Conservation (phyloP, 2,329 filamentous ascomycete species). For the Tolypocladium tropicale region DNA sequence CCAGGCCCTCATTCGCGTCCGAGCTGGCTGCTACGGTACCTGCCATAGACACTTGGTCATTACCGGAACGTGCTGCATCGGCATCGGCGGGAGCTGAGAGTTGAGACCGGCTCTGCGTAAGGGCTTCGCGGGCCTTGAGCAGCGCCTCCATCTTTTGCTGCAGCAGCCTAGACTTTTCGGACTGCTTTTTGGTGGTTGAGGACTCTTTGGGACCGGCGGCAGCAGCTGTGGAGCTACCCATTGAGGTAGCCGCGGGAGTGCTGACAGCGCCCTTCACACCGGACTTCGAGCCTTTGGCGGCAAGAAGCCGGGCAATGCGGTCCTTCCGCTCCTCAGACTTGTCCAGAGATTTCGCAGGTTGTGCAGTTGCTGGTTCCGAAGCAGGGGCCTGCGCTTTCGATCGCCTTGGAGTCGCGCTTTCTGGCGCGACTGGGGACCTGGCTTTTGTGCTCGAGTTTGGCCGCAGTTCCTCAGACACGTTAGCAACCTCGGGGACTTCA, state of each 20-base stretch:
- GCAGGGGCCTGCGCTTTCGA: not conserved
- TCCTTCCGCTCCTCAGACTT: slow-evolving; percentile 59
- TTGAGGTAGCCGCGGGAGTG: slow-evolving; percentile 2
- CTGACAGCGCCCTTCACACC: slow-evolving; percentile 8
- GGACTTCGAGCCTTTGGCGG: slow-evolving; percentile 55
- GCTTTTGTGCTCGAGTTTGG: not conserved
- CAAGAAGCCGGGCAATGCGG: slow-evolving; percentile 64
- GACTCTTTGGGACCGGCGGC: slow-evolving; percentile 11
- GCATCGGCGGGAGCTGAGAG: not conserved
- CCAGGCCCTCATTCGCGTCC: not conserved
- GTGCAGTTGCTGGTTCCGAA: not conserved
- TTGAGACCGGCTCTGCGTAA: slow-evolving; percentile 17
- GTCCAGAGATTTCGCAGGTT: slow-evolving; percentile 6
- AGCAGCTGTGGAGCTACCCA: slow-evolving; percentile 1
- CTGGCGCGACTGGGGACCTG: not conserved
- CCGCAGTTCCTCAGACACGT: not conserved
- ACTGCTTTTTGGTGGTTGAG: slow-evolving; percentile 26
- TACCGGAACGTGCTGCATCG: not conserved
- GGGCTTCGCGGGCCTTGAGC: slow-evolving; percentile 43
- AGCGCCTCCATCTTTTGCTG: slow-evolving; percentile 72
- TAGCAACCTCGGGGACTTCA: slow-evolving; percentile 19
- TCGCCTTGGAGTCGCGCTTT: not conserved
- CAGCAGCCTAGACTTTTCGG: slow-evolving; percentile 62
- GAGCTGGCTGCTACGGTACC: not conserved
- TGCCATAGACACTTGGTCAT: slow-evolving; percentile 2